Conservation (phyloP, 495 filamentous ascomycete species). For the Xylaria scruposa region DNA sequence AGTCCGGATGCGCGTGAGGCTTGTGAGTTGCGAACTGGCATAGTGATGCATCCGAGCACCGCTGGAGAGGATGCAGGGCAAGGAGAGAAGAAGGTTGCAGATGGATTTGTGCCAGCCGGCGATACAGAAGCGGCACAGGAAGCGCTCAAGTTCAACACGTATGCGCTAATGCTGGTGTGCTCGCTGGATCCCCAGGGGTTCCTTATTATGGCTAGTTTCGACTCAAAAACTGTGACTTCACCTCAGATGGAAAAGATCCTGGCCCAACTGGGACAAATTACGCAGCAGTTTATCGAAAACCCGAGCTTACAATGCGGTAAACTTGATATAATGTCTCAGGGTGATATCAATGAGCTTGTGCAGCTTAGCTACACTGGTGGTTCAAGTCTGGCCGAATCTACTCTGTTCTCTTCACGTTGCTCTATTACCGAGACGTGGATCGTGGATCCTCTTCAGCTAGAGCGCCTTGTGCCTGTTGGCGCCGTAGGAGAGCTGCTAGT, state of each 20-base stretch:
- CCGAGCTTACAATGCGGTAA: slow-evolving; percentile 36
- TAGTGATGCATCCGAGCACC: slow-evolving; percentile 54
- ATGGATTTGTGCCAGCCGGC: slow-evolving; percentile 56
- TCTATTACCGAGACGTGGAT: slow-evolving; percentile 41
- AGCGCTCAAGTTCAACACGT: slow-evolving; percentile 71
- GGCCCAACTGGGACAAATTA: slow-evolving; percentile 38
- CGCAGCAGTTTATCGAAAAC: slow-evolving; percentile 41
- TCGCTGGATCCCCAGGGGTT: slow-evolving; percentile 63
- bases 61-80: slow-evolving; percentile 33
- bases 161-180: slow-evolving; percentile 69
- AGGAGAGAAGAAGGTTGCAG: slow-evolving; percentile 51
- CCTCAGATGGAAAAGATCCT: slow-evolving; percentile 43
- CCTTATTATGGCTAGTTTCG: slow-evolving; percentile 67
- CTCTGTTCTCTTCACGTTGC: slow-evolving; percentile 21
- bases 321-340: slow-evolving; percentile 38
- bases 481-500: slow-evolving; percentile 55
- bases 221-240: slow-evolving; percentile 51
- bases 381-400: slow-evolving; percentile 14
- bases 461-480: slow-evolving; percentile 49
- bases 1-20: slow-evolving; percentile 67
- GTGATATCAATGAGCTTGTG: slow-evolving; percentile 29
- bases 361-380: slow-evolving; percentile 17
- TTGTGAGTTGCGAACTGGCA: slow-evolving; percentile 61
- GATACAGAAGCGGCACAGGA: slow-evolving; percentile 63
- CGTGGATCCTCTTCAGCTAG: slow-evolving; percentile 46